Base-by-base conservation (phyloP, 2,329 filamentous ascomycete species). In the Simplicillium sp. region DNA sequence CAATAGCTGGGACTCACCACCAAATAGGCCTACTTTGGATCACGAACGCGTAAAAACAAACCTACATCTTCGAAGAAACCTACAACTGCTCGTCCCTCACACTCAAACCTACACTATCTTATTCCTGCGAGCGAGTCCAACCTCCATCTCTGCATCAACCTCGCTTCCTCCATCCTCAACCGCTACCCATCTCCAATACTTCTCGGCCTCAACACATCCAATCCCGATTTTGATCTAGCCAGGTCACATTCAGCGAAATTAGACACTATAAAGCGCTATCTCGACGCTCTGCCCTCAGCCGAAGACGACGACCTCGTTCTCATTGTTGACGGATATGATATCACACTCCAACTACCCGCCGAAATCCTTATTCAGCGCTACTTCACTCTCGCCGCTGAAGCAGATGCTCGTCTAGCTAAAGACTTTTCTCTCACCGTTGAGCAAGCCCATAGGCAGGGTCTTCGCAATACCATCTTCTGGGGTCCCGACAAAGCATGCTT, bases 331-430 rank as follows among this genome's bases (percentile, higher is more conserved):
- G 77, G 73, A 2, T 71, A 76, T 53, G 77, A 84, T 44, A 66
- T 77, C 2, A 77, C 78, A 61, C 76, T 83, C 44, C 81, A 85
- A 54, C 62, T 84, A 3, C 77, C 79, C 0, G 71, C 76, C 3
- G 72, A 80, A 34, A 65, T 83, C 15, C 60, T 84, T 47, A 69
- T 85, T 18, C 61, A 71, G 47, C 70, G 80, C 34, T 85, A 83
- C 55, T 73, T 78, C 47, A 60, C 65, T 12, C 59, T 77, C 13
- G 54, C 73, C 14, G 60, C 65, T n/a, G 65, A 67, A 38, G 72
- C 70, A 20, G 77, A 83, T 46, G 55, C 58, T 28, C 66, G 70
- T 18, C 57, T 82, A 34, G 58, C 61, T 29, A 56, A 64, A 38
- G 67, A 64, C 32, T 77, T 77, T 46, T 71, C 71, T 3, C 51